Base-by-base conservation (phyloP, 139 green algal genomes). In the Picochlorum costavermella region DNA sequence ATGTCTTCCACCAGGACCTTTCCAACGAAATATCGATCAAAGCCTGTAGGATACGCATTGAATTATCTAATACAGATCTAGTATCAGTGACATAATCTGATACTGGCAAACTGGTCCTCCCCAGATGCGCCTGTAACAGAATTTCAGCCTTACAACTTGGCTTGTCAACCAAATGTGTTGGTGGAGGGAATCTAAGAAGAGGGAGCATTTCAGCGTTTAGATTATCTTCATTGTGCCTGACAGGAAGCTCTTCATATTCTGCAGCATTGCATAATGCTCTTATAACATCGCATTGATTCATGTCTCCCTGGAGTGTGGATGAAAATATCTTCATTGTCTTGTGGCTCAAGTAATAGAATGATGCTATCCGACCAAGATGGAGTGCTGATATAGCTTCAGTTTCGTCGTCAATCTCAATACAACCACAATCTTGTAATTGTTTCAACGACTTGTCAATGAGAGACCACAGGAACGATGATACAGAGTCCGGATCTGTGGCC, bases 141-240 rank as follows among this genome's bases (percentile, higher is more conserved):
- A 99, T 78, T 70, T 89, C 85, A 13, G 90, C 80, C 77, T 99
- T 99, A 62, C 81, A 87, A 83, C 98, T 92, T 20, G 94, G 92
- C 66, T 96, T 87, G 61, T 96, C 50, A 59, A 59, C 50, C 25
- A 25, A 5, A 37, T 59, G 20, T 33, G 28, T 17, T 30, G 20
- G 23, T 59, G 50, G 50, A 17, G 40, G 51, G 64, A 72, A 83
- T 9, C 78, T 65, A 46, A 94, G 87, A 13, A 75, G 23, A 37
- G 69, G 50, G 4, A 83, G 70, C 43, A 97, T 74, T 13, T 83
- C 65, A 5, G 64, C 64, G 67, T 99, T 99, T 46, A 98, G 71
- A 63, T 86, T 87, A 75, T 99, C 94, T 72, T 99, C 94, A 66
- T 99, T 98, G 80, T 98, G 93, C 0, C 94, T 77, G 60, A 99